Conservation (phyloP, 2,329 filamentous ascomycete species). For the Epichloe aotearoae region DNA sequence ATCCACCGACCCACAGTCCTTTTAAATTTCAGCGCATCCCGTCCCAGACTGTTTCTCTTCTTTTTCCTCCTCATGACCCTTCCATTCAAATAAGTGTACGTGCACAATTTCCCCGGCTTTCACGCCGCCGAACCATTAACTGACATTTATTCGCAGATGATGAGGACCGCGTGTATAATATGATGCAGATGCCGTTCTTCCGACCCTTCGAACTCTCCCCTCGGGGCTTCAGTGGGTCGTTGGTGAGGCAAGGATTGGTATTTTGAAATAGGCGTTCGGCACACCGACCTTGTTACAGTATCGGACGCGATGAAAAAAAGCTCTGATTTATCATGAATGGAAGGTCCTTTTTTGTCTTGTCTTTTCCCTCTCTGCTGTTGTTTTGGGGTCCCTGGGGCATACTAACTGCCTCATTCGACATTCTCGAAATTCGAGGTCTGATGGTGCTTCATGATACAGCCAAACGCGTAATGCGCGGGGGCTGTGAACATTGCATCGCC, state of each 20-base stretch:
- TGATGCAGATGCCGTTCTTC: conserved; percentile 60
- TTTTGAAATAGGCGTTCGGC: conserved; percentile 98
- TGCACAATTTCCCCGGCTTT: conserved; percentile 16
- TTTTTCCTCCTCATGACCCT: conserved; percentile 66
- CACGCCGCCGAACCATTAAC: conserved; percentile 18
- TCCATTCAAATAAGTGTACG: conserved; percentile 98
- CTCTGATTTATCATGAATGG: conserved; percentile 61
- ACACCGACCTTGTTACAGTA: conserved; percentile 93
- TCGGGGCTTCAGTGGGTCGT: conserved; percentile 80
- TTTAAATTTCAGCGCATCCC: conserved; percentile 24
- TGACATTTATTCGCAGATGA: conserved; percentile 54
- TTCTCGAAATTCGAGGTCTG: too few relatives aligned
- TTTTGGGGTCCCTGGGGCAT: not conserved
- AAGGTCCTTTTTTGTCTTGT: conserved; percentile 11
- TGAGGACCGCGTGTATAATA: conserved; percentile 97
- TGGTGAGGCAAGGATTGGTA: conserved; percentile 48
- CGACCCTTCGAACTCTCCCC: conserved; percentile 68
- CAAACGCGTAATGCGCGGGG: not conserved
- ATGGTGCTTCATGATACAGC: too few relatives aligned
- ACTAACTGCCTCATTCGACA: too few relatives aligned
- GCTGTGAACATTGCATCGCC: not conserved
- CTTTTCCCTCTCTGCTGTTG: not conserved
- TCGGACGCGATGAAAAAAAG: conserved; percentile 95
- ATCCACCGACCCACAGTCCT: conserved; percentile 5
- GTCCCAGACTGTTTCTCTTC: conserved; percentile 30